Conservation (phyloP, 208 protist genomes). For the Wallacemonas sp. region DNA sequence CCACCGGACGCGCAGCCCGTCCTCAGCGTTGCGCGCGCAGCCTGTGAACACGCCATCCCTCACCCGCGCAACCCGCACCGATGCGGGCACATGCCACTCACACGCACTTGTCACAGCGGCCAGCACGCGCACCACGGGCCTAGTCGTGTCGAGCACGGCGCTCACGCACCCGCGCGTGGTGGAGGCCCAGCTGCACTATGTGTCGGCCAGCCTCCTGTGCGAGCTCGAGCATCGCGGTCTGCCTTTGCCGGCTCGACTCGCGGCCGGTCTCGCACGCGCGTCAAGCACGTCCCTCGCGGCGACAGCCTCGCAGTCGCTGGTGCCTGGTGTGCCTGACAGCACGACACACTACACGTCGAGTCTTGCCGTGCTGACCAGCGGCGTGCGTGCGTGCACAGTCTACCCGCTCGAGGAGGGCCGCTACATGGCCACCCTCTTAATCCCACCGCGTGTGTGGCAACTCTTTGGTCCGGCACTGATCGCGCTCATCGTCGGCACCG, state of each 20-base stretch:
- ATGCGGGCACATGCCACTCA: neutral
- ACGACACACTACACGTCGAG: conserved; percentile 10
- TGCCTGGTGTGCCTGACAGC: too few relatives aligned
- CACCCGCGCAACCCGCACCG: too few relatives aligned
- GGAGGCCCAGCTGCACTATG: conserved; percentile 36
- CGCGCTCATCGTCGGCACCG: conserved; percentile 41
- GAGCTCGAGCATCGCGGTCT: conserved; percentile 29
- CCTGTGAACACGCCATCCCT: neutral
- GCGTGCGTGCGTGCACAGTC: conserved; percentile 37
- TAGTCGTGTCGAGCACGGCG: neutral
- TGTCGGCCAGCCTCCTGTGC: conserved; percentile 33
- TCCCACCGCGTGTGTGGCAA: conserved; percentile 44
- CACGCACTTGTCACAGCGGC: neutral
- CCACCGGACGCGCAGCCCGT: too few relatives aligned
- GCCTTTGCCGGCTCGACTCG: conserved; percentile 16
- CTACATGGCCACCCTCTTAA: conserved; percentile 37
- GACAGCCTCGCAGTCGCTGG: too few relatives aligned
- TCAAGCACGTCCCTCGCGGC: neutral
- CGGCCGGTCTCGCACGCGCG: neutral
- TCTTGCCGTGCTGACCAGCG: conserved; percentile 17
- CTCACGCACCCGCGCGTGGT: neutral
- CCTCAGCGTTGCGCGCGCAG: neutral
- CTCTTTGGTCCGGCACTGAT: conserved; percentile 39
- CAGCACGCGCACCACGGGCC: neutral
- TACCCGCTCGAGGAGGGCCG: conserved; percentile 54